These are phyloP conservation scores for Psilocybe cubensis DNA, from an alignment of 768 basidiomycete genomes.

Conservation along the genomic window DNA sequence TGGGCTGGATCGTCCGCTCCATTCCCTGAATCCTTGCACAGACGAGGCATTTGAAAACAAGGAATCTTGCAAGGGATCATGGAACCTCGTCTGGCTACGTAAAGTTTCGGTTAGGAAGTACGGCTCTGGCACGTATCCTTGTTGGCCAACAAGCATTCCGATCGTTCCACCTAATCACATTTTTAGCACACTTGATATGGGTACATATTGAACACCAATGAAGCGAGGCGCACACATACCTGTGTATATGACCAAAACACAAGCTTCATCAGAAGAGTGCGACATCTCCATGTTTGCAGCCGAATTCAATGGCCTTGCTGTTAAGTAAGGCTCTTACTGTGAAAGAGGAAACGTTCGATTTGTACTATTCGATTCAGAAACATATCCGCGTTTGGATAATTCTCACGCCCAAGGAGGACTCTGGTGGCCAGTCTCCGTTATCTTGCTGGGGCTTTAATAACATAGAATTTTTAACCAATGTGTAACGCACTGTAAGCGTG, in stretches of 20 bases:
- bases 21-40: conserved; percentile 78
- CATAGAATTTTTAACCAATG: too few species aligned
- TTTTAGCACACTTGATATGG: background rate
- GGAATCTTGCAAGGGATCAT: conserved; percentile 88
- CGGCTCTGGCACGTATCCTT: conserved; percentile 85
- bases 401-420: too few species aligned
- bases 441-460: too few species aligned
- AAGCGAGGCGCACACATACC: conserved; percentile 35
- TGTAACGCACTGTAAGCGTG: too few species aligned
- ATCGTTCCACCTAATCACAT: conserved; percentile 72
- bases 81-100: conserved; percentile 82
- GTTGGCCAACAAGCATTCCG: conserved; percentile 79
- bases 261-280: conserved; percentile 64
- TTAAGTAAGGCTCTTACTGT: too few species aligned
- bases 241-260: conserved; percentile 88
- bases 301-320: background rate
- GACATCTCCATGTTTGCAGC: conserved; percentile 50
- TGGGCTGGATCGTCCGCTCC: conserved; percentile 68
- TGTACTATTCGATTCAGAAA: too few species aligned
- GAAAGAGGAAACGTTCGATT: too few species aligned
- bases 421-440: too few species aligned
- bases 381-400: too few species aligned
- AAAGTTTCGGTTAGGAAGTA: conserved; percentile 87
- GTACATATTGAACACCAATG: background rate
- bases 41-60: conserved; percentile 81